Base-by-base conservation (phyloP, 352 stramenopile species). In the Pythium insidiosum region DNA sequence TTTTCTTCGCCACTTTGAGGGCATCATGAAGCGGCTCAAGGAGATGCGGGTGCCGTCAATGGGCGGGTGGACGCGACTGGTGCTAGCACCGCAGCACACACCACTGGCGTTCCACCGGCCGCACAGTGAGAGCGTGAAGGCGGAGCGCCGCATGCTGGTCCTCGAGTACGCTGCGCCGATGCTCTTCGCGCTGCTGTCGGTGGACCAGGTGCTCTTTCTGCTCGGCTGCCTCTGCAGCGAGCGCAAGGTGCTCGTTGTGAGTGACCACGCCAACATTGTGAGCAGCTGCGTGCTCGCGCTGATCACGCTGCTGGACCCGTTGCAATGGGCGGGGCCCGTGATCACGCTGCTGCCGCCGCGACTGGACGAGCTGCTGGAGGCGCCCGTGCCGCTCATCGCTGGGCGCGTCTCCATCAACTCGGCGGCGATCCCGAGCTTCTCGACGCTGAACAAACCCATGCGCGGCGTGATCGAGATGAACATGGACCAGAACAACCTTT, bases 171-270 rank as follows among this genome's bases (percentile, higher is more conserved):
- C 75, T 19, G 73, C 75, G 0, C 72, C 79, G 5, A 71, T 67
- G 25, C 63, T 88, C 2, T 88, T 91, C 44, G 73, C 73, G 2
- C 38, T 85, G 26, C 67, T 91, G 2, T 84, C 75, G 1, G 61
- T 91, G 9, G 79, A 91, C 36, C 79, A 88, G 45, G 70, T 91
- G 22, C 56, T 88, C 1, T 85, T 91, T 20, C 58, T 91, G 11
- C 51, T 88, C 10, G 76, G 79, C 0, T 88, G 69, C 43, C 35
- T 91, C 5, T 88, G 79, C 49, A 87, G 72, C 13, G 79, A 91
- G 45, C 58, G 65, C 24, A 88, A 88, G 55, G 69, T 91, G 7
- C 62, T 91, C 30, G 61, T 91, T 13, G 72, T 88, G 5, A 87
- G 73, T 2, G 63, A 82, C 42, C 72, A 91, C 38, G 76, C 83